Conservation (phyloP, 805 yeast genomes). For the Myxozyma sirexii region DNA sequence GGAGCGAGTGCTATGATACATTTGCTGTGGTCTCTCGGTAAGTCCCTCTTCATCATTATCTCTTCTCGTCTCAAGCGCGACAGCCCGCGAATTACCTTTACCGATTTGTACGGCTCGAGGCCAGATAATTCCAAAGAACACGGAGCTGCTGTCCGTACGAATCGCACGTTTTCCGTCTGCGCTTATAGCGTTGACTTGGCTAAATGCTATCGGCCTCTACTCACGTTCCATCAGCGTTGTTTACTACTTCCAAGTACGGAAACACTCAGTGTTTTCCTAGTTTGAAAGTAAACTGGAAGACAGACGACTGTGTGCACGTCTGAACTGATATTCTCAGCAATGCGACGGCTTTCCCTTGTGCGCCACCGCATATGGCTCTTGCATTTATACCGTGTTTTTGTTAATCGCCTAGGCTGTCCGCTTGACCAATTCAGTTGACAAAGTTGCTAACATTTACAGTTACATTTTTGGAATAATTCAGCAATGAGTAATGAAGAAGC, state of each 20-base stretch:
- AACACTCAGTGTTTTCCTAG: neutral
- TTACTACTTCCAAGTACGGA: slow-evolving; percentile 8
- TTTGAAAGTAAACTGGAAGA: too few relatives aligned
- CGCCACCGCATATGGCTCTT: too few relatives aligned
- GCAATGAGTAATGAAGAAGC: slow-evolving; percentile 24
- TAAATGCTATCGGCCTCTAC: too few relatives aligned
- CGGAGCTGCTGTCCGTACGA: too few relatives aligned
- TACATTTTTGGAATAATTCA: slow-evolving; percentile 2
- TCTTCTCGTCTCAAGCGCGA: neutral
- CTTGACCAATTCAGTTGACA: neutral
- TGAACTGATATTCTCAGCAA: too few relatives aligned
- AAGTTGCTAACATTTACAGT: neutral
- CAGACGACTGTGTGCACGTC: too few relatives aligned
- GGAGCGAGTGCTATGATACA: slow-evolving; percentile 10
- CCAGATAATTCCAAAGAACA: too few relatives aligned
- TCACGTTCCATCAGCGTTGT: neutral
- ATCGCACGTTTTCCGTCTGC: too few relatives aligned
- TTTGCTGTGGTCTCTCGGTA: slow-evolving; percentile 8
- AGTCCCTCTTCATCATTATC: neutral
- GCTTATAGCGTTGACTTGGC: too few relatives aligned
- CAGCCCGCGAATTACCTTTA: neutral
- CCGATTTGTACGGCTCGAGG: neutral
- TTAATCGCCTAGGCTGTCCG: neutral
- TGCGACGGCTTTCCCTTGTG: too few relatives aligned
- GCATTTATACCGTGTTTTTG: neutral